Evolutionary conservation across 2,329 filamentous ascomycete genomes (phyloP), one percentile per base, ranked within the genome.

Genomic region (Chrysosphaeria jannelii): DNA sequence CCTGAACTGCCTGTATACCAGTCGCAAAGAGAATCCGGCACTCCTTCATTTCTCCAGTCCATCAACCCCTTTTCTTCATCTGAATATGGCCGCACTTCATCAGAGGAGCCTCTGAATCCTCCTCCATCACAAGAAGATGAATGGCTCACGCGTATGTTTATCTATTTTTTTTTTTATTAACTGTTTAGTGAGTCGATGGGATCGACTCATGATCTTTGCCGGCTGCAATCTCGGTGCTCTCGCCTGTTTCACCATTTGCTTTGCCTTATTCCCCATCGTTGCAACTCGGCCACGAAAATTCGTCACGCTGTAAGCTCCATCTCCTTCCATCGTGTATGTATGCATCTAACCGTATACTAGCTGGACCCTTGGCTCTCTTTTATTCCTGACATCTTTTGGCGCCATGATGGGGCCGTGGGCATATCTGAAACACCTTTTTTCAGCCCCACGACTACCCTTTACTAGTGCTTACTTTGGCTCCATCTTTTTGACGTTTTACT

Each of bases 121-220:
- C n/a, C n/a, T n/a, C n/a, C n/a, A n/a, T n/a, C n/a, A n/a, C n/a
- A 93, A 45, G 81, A 93, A 41, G 85, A 91, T 47, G 74, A 68
- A 32, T 91, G 74, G 65, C 79, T 91, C 61, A 68, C 72, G 38
- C 53, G 85, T 97, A 62, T 81, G 85, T 18, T 26, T 24, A 30
- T 38, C 35, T 30, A 32, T 32, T 31, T 29, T 14, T 26, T 5
- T 10, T 37, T 24, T 30, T 26, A 14, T 8, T 19, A 10, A 13
- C 14, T n/a, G 10, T 28, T 33, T 21, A 93, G 85, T 97, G 51
- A 90, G 76, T 50, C 64, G 81, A 49, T 93, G 81, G 85, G 85
- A 97, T 48, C 72, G 81, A 27, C 51, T 93, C 40, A 56, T 97
- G 42, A 61, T 93, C 37, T 97, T 97, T 46, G 68, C 61, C 33